Base-by-base conservation (phyloP, 441 rosid genomes). In the Arabidopsis hybrid region DNA sequence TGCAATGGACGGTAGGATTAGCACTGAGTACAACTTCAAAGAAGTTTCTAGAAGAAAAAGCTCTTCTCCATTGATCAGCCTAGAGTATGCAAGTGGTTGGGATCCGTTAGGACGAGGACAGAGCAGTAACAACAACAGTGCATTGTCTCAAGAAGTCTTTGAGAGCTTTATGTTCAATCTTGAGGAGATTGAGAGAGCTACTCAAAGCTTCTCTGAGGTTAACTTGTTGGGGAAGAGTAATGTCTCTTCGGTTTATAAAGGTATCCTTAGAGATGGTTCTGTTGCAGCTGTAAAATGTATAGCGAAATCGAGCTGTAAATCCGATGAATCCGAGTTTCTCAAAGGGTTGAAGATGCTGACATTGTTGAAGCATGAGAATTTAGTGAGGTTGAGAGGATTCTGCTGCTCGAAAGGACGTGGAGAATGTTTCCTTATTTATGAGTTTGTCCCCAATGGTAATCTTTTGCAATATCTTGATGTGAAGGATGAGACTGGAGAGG, bases 351-450 rank as follows among this genome's bases (percentile, higher is more conserved):
- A 86, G 85, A 74, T 86, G 51, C 67, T 95, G 81, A 84, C 87
- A 26, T 86, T 88, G 7, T 73, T 95, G 82, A 92, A 83, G 71
- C 97, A 95, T 73, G 95, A 95, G 74, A 89, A 85, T 77, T 64
- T 95, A 53, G 89, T 85, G 74, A 86, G 85, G 73, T 31, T 95
- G 77, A 86, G 99, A 87, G 99, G 99, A 0, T 83, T 95, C 73
- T 95, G 99, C 74, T 61, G 99, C 87, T 92, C 99, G 0, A 88
- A 82, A 76, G 98, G 98, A 31, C 82, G 98, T 5, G 98, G 98
- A 3, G 98, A 95, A 69, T 95, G 99, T 53, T 89, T 91, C 69
- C 91, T 95, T 52, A 74, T 95, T 12, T 91, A 92, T 50, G 95
- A 95, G 83, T 89, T 83, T 67, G 89, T 88, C 46, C 87, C 92